Evolutionary conservation across 345 rosid species (phyloP), one percentile per base, ranked within the genome.

Genomic region (Pistacia integerrima): DNA sequence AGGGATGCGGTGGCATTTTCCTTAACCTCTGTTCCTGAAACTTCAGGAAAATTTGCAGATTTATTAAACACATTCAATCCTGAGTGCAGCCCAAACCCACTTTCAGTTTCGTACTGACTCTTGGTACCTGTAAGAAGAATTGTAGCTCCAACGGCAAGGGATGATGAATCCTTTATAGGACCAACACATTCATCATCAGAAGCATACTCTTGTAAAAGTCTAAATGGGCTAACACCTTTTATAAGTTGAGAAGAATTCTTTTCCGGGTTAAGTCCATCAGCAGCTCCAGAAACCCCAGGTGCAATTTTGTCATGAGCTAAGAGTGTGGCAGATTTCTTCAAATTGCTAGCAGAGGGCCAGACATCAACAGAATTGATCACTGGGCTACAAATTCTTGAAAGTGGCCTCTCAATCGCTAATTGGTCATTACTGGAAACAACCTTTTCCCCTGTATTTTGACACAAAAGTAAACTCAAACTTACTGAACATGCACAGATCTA

Each of bases 121-220:
- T 20, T 74, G 52, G 52, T 52, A 69, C 76, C 74, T 74, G 48
- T 65, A 35, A 48, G 57, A 60, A 62, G 22, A 60, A n/a, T 35
- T 65, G 71, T 33, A 64, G 73, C 55, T 59, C 68, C 82, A 69
- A 62, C 72, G 2, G 62, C 61, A 76, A 70, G 80, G 18, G 84
- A 52, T 68, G 60, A 59, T 30, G 78, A 49, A 30, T 59, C 78
- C 41, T 20, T 76, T 68, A 64, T 55, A 46, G 61, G 44, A 41
- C 62, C 36, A 65, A 20, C 52, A 79, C 38, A 64, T 56, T 70
- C 58, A 57, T 86, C 90, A 78, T 84, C 83, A 58, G 92, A 87
- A 80, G 82, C 83, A 86, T 86, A 84, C 56, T 79, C 83, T 74
- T 84, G 86, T n/a, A 85, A 64, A 79, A 81, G 84, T 80, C 82